Conservation (phyloP, 257 asterid genomes). For the Nicotiana undulata region DNA sequence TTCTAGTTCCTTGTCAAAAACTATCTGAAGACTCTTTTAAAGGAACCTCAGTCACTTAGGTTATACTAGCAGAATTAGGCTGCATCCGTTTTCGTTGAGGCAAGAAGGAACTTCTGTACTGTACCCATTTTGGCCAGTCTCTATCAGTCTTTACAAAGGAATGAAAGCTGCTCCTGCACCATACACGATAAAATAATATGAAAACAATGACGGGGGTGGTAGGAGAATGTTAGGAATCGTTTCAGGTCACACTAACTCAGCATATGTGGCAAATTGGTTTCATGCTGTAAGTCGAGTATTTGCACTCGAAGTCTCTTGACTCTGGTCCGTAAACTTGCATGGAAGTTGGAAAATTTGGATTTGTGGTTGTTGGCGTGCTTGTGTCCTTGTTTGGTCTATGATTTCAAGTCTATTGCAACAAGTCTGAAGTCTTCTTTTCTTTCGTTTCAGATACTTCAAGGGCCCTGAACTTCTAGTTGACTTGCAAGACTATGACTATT, state of each 20-base stretch:
- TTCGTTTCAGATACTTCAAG: conserved; percentile 35
- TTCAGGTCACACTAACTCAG: not conserved
- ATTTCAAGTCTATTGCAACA: not conserved
- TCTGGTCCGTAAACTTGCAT: not conserved
- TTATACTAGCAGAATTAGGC: not conserved
- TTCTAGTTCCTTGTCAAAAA: not conserved
- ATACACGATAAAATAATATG: not conserved
- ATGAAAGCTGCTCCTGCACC: not conserved
- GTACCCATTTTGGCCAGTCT: not conserved
- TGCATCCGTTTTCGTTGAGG: not conserved
- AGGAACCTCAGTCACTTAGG: not conserved
- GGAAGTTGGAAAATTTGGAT: not conserved
- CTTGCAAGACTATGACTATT: conserved; percentile 75
- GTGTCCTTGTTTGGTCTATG: not conserved
- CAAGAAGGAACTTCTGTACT: not conserved
- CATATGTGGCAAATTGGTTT: not conserved
- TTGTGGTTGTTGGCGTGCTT: not conserved
- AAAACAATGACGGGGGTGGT: not conserved
- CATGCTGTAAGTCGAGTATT: not conserved
- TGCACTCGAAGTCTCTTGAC: no score
- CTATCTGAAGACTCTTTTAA: not conserved
- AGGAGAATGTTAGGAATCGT: not conserved
- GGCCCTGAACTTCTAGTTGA: conserved; percentile 72
- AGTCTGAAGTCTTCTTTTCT: conserved; percentile 11
- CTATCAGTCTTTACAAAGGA: not conserved